These are phyloP conservation scores for Ceratobasidium sp. DNA, from an alignment of 1,284 basidiomycete genomes.

Conservation along the genomic window DNA sequence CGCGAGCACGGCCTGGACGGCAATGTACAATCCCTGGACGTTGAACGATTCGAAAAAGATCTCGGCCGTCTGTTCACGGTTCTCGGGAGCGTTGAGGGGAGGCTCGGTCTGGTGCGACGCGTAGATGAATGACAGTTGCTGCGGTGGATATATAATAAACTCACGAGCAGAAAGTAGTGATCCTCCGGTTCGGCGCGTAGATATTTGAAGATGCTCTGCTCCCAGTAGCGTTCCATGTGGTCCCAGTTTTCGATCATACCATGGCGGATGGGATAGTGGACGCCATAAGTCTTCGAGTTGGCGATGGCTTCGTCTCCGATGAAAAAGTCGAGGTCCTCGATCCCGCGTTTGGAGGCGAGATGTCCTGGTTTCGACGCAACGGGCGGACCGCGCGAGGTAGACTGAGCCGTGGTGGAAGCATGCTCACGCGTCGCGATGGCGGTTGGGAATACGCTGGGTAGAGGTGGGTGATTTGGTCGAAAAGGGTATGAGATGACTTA, in stretches of 20 bases:
- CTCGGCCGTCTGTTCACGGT: constrained; percentile 98
- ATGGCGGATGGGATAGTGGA: constrained; percentile 97
- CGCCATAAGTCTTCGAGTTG: constrained; percentile 92
- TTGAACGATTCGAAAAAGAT: constrained; percentile 99
- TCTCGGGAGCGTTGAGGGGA: constrained; percentile 97
- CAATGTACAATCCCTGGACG: constrained; percentile 97
- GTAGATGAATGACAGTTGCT: constrained; percentile 39
- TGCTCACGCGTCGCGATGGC: constrained; percentile 83
- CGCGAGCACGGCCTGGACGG: constrained; percentile 98
- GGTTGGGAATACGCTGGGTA: constrained; percentile 86
- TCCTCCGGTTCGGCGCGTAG: constrained; percentile 98
- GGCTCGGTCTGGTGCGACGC: constrained; percentile 82
- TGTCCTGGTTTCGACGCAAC: constrained; percentile 82
- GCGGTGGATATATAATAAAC: constrained; percentile 50
- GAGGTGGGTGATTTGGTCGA: constrained; percentile 6
- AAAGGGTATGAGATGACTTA: constrained; percentile 54
- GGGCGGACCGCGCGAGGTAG: constrained; percentile 61
- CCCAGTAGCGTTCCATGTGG: constrained; percentile 99
- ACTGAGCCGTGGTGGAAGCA: constrained; percentile 53
- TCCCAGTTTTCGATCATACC: constrained; percentile 99
- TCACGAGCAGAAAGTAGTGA: constrained; percentile 95
- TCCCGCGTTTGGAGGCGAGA: constrained; percentile 94
- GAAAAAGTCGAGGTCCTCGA: constrained; percentile 99
- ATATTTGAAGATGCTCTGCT: constrained; percentile 99
- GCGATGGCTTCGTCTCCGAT: constrained; percentile 98